Base-by-base conservation (phyloP, 2,329 filamentous ascomycete species). In the Rhynchosporium agropyri region DNA sequence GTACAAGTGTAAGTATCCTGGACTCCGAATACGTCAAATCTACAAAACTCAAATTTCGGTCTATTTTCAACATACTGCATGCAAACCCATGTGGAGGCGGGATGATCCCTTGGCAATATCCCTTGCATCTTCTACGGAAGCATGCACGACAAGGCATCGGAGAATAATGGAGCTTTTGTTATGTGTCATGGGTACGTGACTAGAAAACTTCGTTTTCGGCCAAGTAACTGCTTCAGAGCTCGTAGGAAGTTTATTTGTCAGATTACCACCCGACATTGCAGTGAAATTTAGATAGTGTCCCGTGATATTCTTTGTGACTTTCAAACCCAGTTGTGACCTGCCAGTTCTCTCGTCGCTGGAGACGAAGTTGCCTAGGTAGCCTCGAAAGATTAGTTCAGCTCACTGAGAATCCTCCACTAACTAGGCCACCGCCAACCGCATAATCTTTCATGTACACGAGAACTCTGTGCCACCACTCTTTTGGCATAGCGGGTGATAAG, bases 61-160 rank as follows among this genome's bases (percentile, higher is more conserved):
- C 29, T 57, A 46, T 26, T 46, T 57, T 13, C 54, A 46, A 57
- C 46, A 54, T 42, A 20, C 20, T 20, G 20, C 20, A 20, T 54
- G 5, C 40, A 57, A 15, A 45, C 38, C 53, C 53, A 15, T 56
- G 38, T 15, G 12, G 40, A 45, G 38, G 54, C 54, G 54, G 54
- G 54, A 46, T 9, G 54, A 45, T 57, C 54, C 40, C 54, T 57
- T 57, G 54, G 54, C 54, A 36, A 26, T 3, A 36, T 12, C 15
- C 33, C 10, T 5, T 36, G 31, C 28, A 51, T 12, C 50, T 38
- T 53, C 33, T 33, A 53, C 36, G n/a, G 43, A 8, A 26, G 43
- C 43, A n/a, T 10, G 50, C 50, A 40, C 15, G 50, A 53, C 50
- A 53, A n/a, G n/a, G 50, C 50, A 38, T n/a, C 50, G 50, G 50